These are phyloP conservation scores for Achaetomium macrosporum DNA, from an alignment of 2,329 filamentous ascomycete species.

Conservation along the genomic window DNA sequence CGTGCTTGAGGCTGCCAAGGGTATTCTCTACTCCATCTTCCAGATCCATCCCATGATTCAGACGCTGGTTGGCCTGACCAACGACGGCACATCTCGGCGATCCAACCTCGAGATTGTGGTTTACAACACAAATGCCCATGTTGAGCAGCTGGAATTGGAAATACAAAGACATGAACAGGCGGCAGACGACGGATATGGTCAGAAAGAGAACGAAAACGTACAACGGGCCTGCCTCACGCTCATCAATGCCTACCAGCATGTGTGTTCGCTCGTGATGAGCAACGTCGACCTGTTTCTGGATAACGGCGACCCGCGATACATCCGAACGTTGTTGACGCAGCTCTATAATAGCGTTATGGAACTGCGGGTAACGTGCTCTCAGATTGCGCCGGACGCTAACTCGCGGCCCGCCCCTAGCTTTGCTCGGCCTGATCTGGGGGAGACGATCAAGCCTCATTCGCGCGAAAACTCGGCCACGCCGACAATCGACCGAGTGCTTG, in stretches of 20 bases:
- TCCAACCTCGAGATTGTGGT: conserved; percentile 62
- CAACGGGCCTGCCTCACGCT: conserved; percentile 58
- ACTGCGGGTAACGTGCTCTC: conserved; percentile 49
- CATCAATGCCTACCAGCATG: conserved; percentile 59
- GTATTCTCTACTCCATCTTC: conserved; percentile 61
- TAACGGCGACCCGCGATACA: conserved; percentile 61
- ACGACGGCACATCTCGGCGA: conserved; percentile 53
- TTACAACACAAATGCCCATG: conserved; percentile 61
- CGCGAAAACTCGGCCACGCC: conserved; percentile 50
- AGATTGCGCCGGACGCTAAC: conserved; percentile 26
- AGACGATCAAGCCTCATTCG: conserved; percentile 46
- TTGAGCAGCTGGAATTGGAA: conserved; percentile 59
- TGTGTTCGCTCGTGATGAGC: conserved; percentile 53
- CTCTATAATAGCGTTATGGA: conserved; percentile 65
- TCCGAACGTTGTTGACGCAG: conserved; percentile 57
- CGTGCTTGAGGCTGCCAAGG: conserved; percentile 59
- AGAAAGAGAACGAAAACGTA: conserved; percentile 57
- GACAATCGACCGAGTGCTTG: conserved; percentile 42
- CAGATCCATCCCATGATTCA: conserved; percentile 64
- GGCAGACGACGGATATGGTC: conserved; percentile 42
- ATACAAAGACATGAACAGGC: conserved; percentile 55
- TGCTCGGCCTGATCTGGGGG: conserved; percentile 30
- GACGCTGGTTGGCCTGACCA: conserved; percentile 56
- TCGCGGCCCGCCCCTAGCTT: conserved; percentile 25
- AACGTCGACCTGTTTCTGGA: conserved; percentile 61